Percentiles rank a stretch among this genome's conserved stretches.
Conservation (phyloP, 2,329 filamentous ascomycete species). For the Emericellopsis atlantica region DNA sequence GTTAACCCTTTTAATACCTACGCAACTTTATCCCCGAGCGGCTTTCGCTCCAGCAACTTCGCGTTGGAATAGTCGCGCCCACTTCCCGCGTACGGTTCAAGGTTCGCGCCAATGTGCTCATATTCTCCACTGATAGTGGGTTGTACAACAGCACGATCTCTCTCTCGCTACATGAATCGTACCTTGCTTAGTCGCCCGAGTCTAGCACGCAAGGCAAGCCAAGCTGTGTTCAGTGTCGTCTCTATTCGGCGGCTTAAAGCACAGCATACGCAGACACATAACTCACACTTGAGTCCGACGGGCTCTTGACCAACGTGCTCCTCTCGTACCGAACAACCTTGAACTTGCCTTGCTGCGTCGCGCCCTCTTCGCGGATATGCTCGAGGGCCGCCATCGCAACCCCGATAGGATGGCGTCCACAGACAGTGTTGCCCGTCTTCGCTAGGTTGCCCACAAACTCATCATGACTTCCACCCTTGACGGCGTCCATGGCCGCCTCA, state of each 20-base stretch:
- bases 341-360: slow-evolving; percentile 36
- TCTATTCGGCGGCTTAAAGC: slow-evolving; percentile 26
- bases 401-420: slow-evolving; percentile 88
- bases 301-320: slow-evolving; percentile 58
- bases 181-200: too few species aligned
- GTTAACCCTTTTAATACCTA: too few species aligned
- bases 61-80: too few species aligned
- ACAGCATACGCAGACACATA: slow-evolving; percentile 89
- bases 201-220: too few species aligned
- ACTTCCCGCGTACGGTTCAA: too few species aligned
- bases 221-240: too few species aligned
- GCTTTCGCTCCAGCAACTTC: too few species aligned
- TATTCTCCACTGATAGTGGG: too few species aligned
- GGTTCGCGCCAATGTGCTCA: too few species aligned
- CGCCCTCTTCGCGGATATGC: slow-evolving; percentile 30
- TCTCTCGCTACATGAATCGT: too few species aligned
- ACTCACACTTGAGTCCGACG: slow-evolving; percentile 76
- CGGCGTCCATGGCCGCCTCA: slow-evolving; percentile 69
- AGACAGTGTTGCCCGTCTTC: slow-evolving; percentile 80
- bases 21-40: too few species aligned
- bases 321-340: slow-evolving; percentile 78
- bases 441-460: slow-evolving; percentile 57
- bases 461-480: slow-evolving; percentile 62
- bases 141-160: too few species aligned
- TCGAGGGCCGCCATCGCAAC: slow-evolving; percentile 85